These are phyloP conservation scores for Detonula confervacea DNA, from an alignment of 352 stramenopile species.

Conservation along the genomic window DNA sequence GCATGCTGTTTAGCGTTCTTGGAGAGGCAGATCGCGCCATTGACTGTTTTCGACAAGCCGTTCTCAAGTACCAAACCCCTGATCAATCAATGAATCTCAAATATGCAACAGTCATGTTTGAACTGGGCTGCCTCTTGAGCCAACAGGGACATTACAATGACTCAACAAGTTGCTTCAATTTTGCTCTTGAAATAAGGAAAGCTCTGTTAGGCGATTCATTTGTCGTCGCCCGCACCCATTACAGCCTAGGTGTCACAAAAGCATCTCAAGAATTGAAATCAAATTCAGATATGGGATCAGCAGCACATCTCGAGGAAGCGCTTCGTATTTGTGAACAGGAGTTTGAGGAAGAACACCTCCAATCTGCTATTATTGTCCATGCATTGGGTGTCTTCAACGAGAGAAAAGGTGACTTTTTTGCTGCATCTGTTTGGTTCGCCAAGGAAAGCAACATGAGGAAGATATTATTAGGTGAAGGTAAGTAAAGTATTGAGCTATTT, in stretches of 20 bases:
- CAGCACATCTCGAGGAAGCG: constrained; percentile 52
- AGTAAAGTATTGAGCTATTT: constrained; percentile 8
- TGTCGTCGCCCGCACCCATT: constrained; percentile 57
- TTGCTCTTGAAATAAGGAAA: constrained; percentile 51
- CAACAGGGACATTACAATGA: constrained; percentile 38
- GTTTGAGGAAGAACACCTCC: constrained; percentile 47
- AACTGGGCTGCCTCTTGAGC: constrained; percentile 52
- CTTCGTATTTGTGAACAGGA: constrained; percentile 47
- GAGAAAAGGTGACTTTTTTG: constrained; percentile 55
- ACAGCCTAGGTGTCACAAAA: constrained; percentile 60
- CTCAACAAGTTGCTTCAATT: constrained; percentile 48
- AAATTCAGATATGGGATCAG: constrained; percentile 12
- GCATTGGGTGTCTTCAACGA: constrained; percentile 60
- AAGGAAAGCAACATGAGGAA: constrained; percentile 56
- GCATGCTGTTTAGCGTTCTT: constrained; percentile 58
- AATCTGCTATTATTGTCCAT: constrained; percentile 56
- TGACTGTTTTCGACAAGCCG: constrained; percentile 46
- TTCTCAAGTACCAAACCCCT: constrained; percentile 29
- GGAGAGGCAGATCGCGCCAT: constrained; percentile 37
- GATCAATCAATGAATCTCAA: constrained; percentile 42
- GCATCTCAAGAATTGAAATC: constrained; percentile 46
- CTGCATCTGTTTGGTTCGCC: constrained; percentile 56
- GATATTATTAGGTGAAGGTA: constrained; percentile 56
- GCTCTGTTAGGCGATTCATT: constrained; percentile 52
- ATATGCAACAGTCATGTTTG: constrained; percentile 54